A percentile compares a stretch with the other conserved stretches of the same genome.
These are phyloP conservation scores for Ceratorhiza oryzae-sativae DNA, from an alignment of 1,284 basidiomycete species.

Conservation along the genomic window DNA sequence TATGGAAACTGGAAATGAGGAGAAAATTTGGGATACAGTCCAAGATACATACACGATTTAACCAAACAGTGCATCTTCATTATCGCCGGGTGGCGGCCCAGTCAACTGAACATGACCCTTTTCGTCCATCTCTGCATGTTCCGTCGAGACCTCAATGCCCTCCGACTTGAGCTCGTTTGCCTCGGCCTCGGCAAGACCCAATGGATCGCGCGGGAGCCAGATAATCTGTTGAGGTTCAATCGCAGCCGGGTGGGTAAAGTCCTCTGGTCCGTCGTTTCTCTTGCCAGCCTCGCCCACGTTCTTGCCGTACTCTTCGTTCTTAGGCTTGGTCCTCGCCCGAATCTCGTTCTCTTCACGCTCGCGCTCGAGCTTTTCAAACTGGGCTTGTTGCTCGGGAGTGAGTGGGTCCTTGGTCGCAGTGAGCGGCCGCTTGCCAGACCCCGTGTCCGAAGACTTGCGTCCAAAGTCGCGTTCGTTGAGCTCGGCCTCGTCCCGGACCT, in stretches of 20 bases:
- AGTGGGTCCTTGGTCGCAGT: conserved; percentile 8
- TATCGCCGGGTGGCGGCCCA: conserved; percentile 48
- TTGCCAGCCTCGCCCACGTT: conserved; percentile 21
- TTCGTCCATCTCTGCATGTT: conserved; percentile 68
- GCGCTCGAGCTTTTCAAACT: conserved; percentile 8
- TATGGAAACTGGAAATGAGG: too few relatives aligned
- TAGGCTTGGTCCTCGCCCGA: background rate
- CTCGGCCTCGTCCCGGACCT: conserved; percentile 46
- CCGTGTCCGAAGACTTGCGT: conserved; percentile 18
- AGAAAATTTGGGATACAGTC: background rate
- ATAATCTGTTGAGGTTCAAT: conserved; percentile 75
- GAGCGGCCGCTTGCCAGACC: conserved; percentile 7
- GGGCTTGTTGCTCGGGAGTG: conserved; percentile 35
- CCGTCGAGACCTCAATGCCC: conserved; percentile 65
- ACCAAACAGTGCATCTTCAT: conserved; percentile 26
- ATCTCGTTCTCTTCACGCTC: conserved; percentile 37
- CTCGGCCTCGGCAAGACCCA: conserved; percentile 72
- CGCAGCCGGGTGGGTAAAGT: conserved; percentile 46
- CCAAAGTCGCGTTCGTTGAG: conserved; percentile 19
- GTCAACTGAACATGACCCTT: conserved; percentile 71
- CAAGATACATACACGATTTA: background rate
- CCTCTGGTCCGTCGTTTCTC: conserved; percentile 48
- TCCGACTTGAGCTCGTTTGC: conserved; percentile 61
- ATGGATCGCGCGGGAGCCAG: conserved; percentile 79
- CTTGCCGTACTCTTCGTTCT: background rate